Evolutionary conservation across 805 yeast species (phyloP).

Genomic region (Teunomyces atbi): DNA sequence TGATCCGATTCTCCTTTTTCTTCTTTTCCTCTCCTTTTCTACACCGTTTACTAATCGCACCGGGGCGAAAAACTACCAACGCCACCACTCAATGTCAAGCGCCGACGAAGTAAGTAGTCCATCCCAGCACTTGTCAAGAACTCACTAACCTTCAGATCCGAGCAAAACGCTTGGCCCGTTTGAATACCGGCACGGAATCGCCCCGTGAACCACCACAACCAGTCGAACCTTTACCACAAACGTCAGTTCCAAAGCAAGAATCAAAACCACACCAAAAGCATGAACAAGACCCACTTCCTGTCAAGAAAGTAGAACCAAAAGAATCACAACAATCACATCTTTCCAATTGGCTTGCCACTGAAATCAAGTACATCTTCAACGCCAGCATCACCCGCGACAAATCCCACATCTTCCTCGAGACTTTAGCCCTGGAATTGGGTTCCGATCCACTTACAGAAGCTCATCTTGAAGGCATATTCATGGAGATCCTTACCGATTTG

Average conservation of each 20-base stretch:
- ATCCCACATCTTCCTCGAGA: conserved; percentile 20
- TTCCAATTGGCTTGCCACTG: conserved; percentile 37
- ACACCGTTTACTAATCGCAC: not conserved
- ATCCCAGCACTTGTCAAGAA: not conserved
- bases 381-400: conserved; percentile 20
- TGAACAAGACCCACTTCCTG: not conserved
- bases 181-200: conserved; percentile 20
- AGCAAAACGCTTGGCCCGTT: conserved; percentile 53
- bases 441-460: conserved; percentile 22
- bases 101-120: conserved; percentile 19
- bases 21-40: no score
- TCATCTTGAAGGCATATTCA: conserved; percentile 49
- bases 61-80: not conserved
- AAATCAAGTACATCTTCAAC: conserved; percentile 36
- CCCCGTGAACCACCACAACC: not conserved
- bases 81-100: conserved; percentile 5
- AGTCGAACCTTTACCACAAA: not conserved
- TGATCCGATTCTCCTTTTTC: no score
- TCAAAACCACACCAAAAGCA: not conserved
- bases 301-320: not conserved
- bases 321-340: conserved; percentile 4
- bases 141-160: conserved; percentile 37
- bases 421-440: conserved; percentile 24
- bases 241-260: not conserved
- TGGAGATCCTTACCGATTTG: conserved; percentile 54